Evolutionary conservation across 139 green algal species (phyloP).

Genomic region (Tetradesmus lagerheimii): DNA sequence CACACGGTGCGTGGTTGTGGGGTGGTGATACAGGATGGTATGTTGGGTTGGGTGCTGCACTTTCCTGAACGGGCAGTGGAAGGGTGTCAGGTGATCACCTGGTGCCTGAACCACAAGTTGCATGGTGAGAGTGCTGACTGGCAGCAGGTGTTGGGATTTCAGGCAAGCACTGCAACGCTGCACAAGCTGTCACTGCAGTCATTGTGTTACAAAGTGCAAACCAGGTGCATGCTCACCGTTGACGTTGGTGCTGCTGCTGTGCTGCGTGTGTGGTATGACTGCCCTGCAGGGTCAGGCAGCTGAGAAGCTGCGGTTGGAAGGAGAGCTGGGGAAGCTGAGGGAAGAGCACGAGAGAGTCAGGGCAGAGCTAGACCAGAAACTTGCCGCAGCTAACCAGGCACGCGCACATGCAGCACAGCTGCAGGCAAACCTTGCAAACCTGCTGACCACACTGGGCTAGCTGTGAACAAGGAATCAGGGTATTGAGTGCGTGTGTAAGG

Average conservation of each 20-base stretch:
- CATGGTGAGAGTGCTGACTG: too few relatives aligned
- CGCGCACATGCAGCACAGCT: background rate
- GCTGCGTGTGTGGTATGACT: background rate
- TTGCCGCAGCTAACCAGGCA: too few relatives aligned
- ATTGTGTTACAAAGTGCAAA: too few relatives aligned
- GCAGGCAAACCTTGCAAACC: background rate
- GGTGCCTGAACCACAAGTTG: too few relatives aligned
- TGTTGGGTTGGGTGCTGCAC: background rate
- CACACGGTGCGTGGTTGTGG: background rate
- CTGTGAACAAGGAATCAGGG: too few relatives aligned
- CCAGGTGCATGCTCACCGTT: background rate
- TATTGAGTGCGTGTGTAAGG: background rate
- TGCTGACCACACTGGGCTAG: background rate
- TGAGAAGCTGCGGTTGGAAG: conserved; percentile 1
- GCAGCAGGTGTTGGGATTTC: too few relatives aligned
- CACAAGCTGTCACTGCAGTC: too few relatives aligned
- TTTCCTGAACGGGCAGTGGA: background rate
- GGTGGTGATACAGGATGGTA: background rate
- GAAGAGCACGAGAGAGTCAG: background rate
- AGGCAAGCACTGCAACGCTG: too few relatives aligned
- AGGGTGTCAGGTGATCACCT: too few relatives aligned
- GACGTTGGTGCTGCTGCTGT: background rate
- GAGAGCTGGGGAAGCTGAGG: background rate
- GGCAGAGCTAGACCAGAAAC: background rate
- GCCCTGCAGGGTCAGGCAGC: background rate